These are phyloP conservation scores for Pichia sp. DNA, from an alignment of 1,139 yeast species.

Conservation along the genomic window DNA sequence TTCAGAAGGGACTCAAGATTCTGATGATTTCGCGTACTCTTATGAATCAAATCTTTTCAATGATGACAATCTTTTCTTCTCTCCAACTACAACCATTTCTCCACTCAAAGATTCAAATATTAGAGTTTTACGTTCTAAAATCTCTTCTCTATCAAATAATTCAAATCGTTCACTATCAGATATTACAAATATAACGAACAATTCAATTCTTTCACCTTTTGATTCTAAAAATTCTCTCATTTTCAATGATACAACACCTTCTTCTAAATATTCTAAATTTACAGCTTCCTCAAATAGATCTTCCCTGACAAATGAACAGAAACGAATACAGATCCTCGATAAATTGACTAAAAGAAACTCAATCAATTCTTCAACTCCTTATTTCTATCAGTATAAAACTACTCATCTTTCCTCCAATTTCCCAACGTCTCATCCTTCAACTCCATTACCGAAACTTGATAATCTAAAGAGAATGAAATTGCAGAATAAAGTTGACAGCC, in stretches of 20 bases:
- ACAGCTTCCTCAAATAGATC: not conserved
- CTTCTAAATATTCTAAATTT: not conserved
- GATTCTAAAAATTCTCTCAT: constrained; percentile 6
- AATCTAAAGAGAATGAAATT: no score
- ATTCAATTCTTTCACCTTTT: no score
- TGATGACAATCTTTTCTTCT: constrained; percentile 4
- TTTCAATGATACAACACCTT: constrained; percentile 1
- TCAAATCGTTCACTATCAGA: not conserved
- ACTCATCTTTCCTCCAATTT: not conserved
- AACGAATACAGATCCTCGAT: constrained; percentile 6
- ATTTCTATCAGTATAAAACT: constrained; percentile 12
- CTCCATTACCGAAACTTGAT: no score
- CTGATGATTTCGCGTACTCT: not conserved
- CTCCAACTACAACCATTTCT: not conserved
- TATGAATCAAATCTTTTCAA: constrained; percentile 5
- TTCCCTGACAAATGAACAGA: constrained; percentile 8
- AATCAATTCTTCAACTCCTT: constrained; percentile 11
- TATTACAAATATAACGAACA: not conserved
- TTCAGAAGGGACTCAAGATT: no score
- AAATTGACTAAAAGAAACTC: constrained; percentile 9
- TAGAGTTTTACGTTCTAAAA: not conserved
- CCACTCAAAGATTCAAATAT: not conserved
- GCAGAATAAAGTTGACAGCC: no score
- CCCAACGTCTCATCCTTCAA: not conserved
- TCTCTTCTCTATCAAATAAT: not conserved